Evolutionary conservation across 2,329 filamentous ascomycete species (phyloP).

Genomic region (Verticillium isaacii): DNA sequence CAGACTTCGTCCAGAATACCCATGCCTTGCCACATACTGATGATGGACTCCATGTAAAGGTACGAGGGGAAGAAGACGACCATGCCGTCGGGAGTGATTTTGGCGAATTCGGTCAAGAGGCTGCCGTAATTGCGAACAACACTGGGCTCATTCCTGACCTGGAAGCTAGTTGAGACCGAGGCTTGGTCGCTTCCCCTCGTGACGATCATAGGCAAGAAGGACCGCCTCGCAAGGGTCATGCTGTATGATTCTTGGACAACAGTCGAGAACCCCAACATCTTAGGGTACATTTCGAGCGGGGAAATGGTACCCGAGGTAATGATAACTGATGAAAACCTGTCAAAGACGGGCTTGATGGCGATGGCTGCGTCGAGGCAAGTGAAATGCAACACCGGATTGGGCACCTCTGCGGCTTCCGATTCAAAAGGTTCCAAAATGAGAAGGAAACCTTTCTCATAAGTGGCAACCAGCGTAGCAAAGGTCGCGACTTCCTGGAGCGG

Average conservation of each 20-base stretch:
- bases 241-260: conserved; percentile 96
- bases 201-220: conserved; percentile 98
- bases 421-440: conserved; percentile 97
- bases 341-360: conserved; percentile 95
- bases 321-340: conserved; percentile 95
- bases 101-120: conserved; percentile 89
- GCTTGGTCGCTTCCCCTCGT: conserved; percentile 93
- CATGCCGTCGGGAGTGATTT: conserved; percentile 91
- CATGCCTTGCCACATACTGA: conserved; percentile 99
- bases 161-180: conserved; percentile 87
- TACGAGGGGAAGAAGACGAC: conserved; percentile 99
- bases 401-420: conserved; percentile 89
- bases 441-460: conserved; percentile 93
- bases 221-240: conserved; percentile 90
- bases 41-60: conserved; percentile 98
- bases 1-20: conserved; percentile 95
- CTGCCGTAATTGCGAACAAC: conserved; percentile 98
- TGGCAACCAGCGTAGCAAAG: conserved; percentile 92
- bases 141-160: conserved; percentile 90
- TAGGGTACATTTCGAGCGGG: conserved; percentile 96
- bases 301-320: conserved; percentile 98
- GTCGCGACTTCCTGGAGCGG: conserved; percentile 95
- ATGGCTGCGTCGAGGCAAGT: conserved; percentile 96
- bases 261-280: conserved; percentile 91
- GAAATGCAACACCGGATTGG: conserved; percentile 95